Evolutionary conservation across 2,329 filamentous ascomycete species (phyloP).

Genomic region (Stachybotrys echinatus): DNA sequence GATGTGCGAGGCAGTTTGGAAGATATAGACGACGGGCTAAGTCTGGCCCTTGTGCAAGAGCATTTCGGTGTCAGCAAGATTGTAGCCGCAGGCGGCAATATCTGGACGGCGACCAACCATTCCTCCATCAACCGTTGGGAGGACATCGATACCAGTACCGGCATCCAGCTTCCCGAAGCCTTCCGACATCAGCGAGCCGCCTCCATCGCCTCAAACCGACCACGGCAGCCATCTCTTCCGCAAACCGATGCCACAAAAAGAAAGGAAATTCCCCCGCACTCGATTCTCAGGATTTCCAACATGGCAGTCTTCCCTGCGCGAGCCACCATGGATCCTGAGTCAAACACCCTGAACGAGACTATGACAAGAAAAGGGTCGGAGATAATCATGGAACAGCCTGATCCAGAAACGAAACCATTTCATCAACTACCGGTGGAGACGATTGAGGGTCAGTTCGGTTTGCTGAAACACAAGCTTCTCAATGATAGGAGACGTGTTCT

Average conservation of each 20-base stretch:
- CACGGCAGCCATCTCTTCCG: slow-evolving; percentile 24
- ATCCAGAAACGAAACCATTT: slow-evolving; percentile 49
- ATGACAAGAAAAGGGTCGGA: slow-evolving; percentile 34
- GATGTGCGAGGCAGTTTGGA: slow-evolving; percentile 69
- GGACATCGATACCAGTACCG: slow-evolving; percentile 73
- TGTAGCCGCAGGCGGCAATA: slow-evolving; percentile 64
- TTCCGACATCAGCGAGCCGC: slow-evolving; percentile 43
- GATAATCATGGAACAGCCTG: slow-evolving; percentile 18
- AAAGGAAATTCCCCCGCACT: slow-evolving; percentile 69
- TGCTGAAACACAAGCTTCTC: slow-evolving; percentile 88
- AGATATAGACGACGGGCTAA: slow-evolving; percentile 78
- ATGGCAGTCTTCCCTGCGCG: slow-evolving; percentile 69
- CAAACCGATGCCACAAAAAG: slow-evolving; percentile 31
- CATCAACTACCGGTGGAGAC: slow-evolving; percentile 68
- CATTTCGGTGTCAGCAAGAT: slow-evolving; percentile 73
- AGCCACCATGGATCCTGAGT: slow-evolving; percentile 48
- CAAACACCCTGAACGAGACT: slow-evolving; percentile 41
- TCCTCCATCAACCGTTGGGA: slow-evolving; percentile 92
- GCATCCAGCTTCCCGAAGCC: slow-evolving; percentile 59
- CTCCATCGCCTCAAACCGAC: slow-evolving; percentile 35
- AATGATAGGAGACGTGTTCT: slow-evolving; percentile 87
- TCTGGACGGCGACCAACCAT: slow-evolving; percentile 87
- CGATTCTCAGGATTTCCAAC: slow-evolving; percentile 78
- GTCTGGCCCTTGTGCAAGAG: slow-evolving; percentile 86
- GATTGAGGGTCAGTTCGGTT: slow-evolving; percentile 89